Percentiles rank a stretch among this genome's conserved stretches.
Evolutionary conservation across 208 protist species (phyloP).

Genomic region (Entamoeba moshkovskii): DNA sequence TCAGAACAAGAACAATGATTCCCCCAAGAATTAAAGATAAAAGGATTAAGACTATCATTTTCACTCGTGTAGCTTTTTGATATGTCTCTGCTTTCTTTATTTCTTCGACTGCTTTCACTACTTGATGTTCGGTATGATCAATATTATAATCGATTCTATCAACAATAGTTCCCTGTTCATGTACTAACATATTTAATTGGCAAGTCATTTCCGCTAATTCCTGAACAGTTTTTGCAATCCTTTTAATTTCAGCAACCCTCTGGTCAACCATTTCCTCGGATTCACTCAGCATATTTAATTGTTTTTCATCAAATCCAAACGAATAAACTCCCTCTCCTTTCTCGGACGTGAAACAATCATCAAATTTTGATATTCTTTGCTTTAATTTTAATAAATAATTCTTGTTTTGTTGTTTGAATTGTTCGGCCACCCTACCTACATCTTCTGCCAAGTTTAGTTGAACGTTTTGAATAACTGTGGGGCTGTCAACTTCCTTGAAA

Average conservation of each 20-base stretch:
- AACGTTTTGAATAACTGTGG: not conserved
- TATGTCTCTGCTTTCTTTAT: not conserved
- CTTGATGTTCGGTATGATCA: not conserved
- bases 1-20: not conserved
- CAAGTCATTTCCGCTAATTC: not conserved
- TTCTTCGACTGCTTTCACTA: not conserved
- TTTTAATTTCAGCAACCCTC: not conserved
- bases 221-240: not conserved
- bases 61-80: not conserved
- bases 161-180: not conserved
- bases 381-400: not conserved
- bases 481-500: not conserved
- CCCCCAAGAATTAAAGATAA: not conserved
- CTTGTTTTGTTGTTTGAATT: not conserved
- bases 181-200: not conserved
- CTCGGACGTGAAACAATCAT: not conserved
- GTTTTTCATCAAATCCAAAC: constrained; percentile 3
- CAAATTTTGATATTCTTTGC: not conserved
- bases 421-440: not conserved
- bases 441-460: not conserved
- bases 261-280: not conserved
- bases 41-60: not conserved
- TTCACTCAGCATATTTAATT: not conserved
- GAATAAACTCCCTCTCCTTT: not conserved
- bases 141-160: not conserved